Conservation (phyloP, 2,329 filamentous ascomycete genomes). For the Fusarium penzigii region DNA sequence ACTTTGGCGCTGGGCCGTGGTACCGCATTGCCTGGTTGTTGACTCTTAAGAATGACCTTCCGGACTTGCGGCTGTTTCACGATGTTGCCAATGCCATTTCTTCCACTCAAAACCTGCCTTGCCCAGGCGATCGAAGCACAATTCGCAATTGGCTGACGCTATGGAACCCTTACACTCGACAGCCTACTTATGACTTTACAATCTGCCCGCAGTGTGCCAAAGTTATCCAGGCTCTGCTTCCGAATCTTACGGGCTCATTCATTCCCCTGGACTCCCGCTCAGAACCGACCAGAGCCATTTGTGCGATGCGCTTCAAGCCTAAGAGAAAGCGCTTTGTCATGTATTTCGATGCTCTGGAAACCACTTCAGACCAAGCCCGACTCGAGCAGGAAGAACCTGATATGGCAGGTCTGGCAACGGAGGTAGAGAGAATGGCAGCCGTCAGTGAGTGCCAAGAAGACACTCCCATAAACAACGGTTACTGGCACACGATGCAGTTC, state of each 20-base stretch:
- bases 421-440: conserved; percentile 59
- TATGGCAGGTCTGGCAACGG: conserved; percentile 61
- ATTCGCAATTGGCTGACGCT: conserved; percentile 75
- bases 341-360: conserved; percentile 64
- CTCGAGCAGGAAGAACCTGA: conserved; percentile 51
- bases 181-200: conserved; percentile 68
- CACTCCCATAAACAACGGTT: conserved; percentile 58
- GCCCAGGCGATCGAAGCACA: conserved; percentile 55
- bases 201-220: conserved; percentile 75
- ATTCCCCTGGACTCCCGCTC: conserved; percentile 49
- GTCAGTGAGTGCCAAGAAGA: conserved; percentile 67
- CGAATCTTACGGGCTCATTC: conserved; percentile 69
- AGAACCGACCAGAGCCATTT: conserved; percentile 55
- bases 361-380: conserved; percentile 52
- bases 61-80: conserved; percentile 69
- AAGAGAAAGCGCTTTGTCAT: conserved; percentile 56
- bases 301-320: conserved; percentile 65
- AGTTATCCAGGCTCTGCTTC: conserved; percentile 72
- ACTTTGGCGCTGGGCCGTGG: conserved; percentile 78
- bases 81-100: conserved; percentile 61
- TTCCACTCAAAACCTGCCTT: conserved; percentile 55
- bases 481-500: conserved; percentile 77
- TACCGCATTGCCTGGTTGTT: conserved; percentile 82
- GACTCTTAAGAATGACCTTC: conserved; percentile 68
- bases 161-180: conserved; percentile 64